phyloP scores from a whole-genome alignment of 2,329 filamentous ascomycete species.

The Aspergillus felis region DNA sequence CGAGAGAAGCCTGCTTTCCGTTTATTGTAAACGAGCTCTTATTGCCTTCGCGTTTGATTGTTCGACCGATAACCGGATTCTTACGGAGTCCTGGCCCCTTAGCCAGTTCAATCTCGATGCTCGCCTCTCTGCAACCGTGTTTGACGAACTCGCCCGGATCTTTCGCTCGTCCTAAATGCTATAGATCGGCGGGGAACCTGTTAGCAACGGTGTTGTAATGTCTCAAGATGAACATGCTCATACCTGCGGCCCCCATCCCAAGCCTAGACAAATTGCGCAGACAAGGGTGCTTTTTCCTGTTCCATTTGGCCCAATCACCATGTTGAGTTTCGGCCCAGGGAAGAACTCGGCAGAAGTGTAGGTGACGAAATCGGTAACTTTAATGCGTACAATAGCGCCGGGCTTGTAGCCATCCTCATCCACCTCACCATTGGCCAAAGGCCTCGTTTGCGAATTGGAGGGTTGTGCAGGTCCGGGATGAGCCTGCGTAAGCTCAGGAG shows the following conservation, averaged over 20 bases:
- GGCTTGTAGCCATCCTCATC: constrained; percentile 43
- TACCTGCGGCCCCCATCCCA: constrained; percentile 73
- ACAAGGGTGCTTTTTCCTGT: constrained; percentile 97
- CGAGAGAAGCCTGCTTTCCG: constrained; percentile 57
- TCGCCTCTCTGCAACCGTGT: constrained; percentile 71
- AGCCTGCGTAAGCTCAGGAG: not conserved
- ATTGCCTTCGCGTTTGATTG: constrained; percentile 78
- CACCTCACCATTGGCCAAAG: constrained; percentile 2
- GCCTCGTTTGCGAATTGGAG: not conserved
- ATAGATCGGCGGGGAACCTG: not conserved
- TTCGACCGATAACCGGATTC: constrained; percentile 72
- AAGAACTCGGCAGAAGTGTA: constrained; percentile 90
- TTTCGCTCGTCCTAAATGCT: constrained; percentile 79
- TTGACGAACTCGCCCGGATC: constrained; percentile 89
- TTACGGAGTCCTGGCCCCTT: constrained; percentile 49
- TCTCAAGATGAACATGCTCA: constrained; percentile 8
- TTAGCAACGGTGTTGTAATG: not conserved
- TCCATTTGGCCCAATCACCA: constrained; percentile 98
- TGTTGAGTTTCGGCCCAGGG: constrained; percentile 89
- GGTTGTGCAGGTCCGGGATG: not conserved
- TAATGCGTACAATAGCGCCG: constrained; percentile 84
- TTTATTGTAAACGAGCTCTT: constrained; percentile 76
- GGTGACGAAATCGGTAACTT: constrained; percentile 85
- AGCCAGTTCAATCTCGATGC: constrained; percentile 87
- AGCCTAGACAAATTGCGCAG: constrained; percentile 89